Base-by-base conservation (phyloP, 2,329 filamentous ascomycete genomes). In the Talaromyces atroroseus region DNA sequence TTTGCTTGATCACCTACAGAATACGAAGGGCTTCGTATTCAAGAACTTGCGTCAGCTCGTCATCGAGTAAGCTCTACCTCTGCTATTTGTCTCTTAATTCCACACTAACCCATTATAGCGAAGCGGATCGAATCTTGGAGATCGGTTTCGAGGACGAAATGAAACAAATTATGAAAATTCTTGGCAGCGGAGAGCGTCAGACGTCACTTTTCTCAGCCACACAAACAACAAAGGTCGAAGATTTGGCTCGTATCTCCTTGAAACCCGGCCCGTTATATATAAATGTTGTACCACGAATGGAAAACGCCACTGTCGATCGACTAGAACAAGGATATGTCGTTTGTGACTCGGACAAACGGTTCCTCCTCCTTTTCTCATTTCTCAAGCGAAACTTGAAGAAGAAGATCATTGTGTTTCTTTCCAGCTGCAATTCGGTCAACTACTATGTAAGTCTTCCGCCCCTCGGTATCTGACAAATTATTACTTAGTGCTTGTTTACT, bases 121-220 rank as follows among this genome's bases (percentile, higher is more conserved):
- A 99, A 76, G 94, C 94, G 18, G 94, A 99, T 71, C 87, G 94
- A 49, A 96, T 99, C 61, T 78, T 99, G 46, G 94, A 99, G 76
- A 90, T 96, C 60, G 92, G 94, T 65, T 99, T 99, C 80, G 94
- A 99, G 74, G 94, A 97, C 68, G 94, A 99, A 76, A 96, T 99
- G 89, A 83, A 90, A 62, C 88, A 95, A 71, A 96, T 99, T 64
- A 87, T 97, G 73, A 95, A 95, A 80, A 94, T 97, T 55, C 78
- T 97, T 18, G 90, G 92, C 48, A 88, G 87, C 63, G 86, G 95
- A 57, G 85, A 92, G 63, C 81, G 94, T 59, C 92, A 97, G 74
- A 96, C 92, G 0, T 94, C 95, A 87, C 83, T 99, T n/a, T 99
- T 99, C 80, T 96, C 91, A 14, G 94, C 94, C 14, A 99, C 94